These are phyloP conservation scores for Pisolithus thermaeus DNA, from an alignment of 1,284 basidiomycete genomes.

Conservation along the genomic window DNA sequence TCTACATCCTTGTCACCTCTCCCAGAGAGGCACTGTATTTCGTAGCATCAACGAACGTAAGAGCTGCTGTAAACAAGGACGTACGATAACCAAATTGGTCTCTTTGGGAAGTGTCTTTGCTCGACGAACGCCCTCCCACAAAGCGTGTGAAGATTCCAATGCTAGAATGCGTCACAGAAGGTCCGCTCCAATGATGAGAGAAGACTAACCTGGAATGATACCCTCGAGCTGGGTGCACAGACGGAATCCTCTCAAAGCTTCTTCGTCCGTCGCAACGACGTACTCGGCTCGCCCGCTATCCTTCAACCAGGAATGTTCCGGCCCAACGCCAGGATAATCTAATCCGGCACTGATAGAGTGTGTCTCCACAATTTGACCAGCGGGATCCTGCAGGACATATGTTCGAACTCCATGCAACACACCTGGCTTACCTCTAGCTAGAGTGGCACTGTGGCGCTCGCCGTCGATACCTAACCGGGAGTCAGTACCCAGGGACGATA, in stretches of 20 bases:
- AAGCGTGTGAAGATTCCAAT: constrained; percentile 91
- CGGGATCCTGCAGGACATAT: constrained; percentile 85
- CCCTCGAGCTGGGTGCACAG: constrained; percentile 90
- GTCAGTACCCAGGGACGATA: constrained; percentile 5
- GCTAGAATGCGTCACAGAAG: constrained; percentile 41
- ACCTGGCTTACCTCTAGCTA: constrained; percentile 85
- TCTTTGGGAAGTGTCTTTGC: constrained; percentile 86
- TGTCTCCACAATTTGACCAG: constrained; percentile 96
- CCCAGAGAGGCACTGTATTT: constrained; percentile 73
- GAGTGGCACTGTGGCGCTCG: constrained; percentile 85
- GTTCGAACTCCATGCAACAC: constrained; percentile 96
- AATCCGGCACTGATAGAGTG: constrained; percentile 96
- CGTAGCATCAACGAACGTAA: not conserved
- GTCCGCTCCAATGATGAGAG: constrained; percentile 1
- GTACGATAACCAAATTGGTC: constrained; percentile 83
- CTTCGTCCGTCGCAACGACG: constrained; percentile 86
- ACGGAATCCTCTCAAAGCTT: constrained; percentile 91
- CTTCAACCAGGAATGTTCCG: constrained; percentile 97
- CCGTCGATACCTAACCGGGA: constrained; percentile 63
- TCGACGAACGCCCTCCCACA: constrained; percentile 85
- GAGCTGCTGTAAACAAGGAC: constrained; percentile 27
- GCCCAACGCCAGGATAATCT: constrained; percentile 92
- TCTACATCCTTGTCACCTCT: constrained; percentile 95
- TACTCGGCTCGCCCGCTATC: constrained; percentile 93
- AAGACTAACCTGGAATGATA: constrained; percentile 85